Conservation (phyloP, 257 asterid species). For the Solanum infundibuliforme region DNA sequence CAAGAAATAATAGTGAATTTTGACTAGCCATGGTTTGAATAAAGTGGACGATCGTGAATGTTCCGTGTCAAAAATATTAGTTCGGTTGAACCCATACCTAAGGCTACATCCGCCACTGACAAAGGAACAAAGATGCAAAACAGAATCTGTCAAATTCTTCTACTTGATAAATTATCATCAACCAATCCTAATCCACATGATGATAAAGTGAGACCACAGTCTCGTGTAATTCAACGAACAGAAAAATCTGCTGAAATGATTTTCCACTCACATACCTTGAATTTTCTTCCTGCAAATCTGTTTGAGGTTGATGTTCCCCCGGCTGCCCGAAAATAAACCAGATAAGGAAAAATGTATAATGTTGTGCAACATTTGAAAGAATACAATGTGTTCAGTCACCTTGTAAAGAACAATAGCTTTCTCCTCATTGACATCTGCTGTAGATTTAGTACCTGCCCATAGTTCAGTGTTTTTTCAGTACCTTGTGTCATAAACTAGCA, state of each 20-base stretch:
- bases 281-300: conserved; percentile 43
- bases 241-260: conserved; percentile 11
- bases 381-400: conserved; percentile 34
- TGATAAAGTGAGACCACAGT: not conserved
- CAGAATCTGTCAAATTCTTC: not conserved
- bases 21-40: not conserved
- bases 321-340: conserved; percentile 45
- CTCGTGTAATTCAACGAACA: not conserved
- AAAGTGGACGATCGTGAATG: not conserved
- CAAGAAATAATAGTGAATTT: not conserved
- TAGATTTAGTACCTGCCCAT: conserved; percentile 46
- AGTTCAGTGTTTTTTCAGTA: not conserved
- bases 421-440: conserved; percentile 42
- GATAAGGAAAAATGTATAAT: not conserved
- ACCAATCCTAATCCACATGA: not conserved
- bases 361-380: not conserved
- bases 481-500: conserved; percentile 9
- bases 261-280: conserved; percentile 46
- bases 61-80: not conserved
- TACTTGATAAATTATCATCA: not conserved
- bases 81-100: not conserved
- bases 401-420: conserved; percentile 79
- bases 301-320: conserved; percentile 39
- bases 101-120: not conserved
- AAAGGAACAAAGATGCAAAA: not conserved